These are phyloP conservation scores for Coemansia reversa DNA, from an alignment of 192 early-diverging fungal genomes.

Conservation along the genomic window DNA sequence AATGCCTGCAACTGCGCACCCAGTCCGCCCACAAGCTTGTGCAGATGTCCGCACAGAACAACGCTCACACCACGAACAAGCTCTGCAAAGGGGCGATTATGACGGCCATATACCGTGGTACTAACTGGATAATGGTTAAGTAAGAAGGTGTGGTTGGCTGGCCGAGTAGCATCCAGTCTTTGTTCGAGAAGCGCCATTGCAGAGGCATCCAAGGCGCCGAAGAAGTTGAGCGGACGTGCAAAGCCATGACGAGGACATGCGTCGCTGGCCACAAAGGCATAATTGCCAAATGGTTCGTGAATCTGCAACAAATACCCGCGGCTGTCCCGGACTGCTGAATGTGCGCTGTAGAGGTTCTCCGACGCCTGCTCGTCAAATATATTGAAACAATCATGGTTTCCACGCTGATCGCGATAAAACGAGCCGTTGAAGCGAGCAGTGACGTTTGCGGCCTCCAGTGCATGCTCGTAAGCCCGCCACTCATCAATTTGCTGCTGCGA, in stretches of 20 bases:
- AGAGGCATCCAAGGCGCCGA: slow-evolving; percentile 72
- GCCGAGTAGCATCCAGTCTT: slow-evolving; percentile 57
- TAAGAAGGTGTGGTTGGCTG: slow-evolving; percentile 54
- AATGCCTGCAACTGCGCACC: slow-evolving; percentile 66
- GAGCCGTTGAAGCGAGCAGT: slow-evolving; percentile 53
- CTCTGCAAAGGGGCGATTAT: slow-evolving; percentile 61
- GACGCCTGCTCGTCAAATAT: slow-evolving; percentile 60
- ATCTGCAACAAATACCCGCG: slow-evolving; percentile 61
- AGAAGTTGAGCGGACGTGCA: slow-evolving; percentile 85
- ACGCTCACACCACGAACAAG: slow-evolving; percentile 65
- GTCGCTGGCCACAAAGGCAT: slow-evolving; percentile 82
- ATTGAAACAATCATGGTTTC: slow-evolving; percentile 94
- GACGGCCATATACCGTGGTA: slow-evolving; percentile 69
- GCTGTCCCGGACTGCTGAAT: slow-evolving; percentile 60
- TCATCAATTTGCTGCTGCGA: slow-evolving; percentile 81
- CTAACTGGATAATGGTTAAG: slow-evolving; percentile 77
- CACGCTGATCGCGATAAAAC: slow-evolving; percentile 86
- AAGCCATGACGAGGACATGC: slow-evolving; percentile 74
- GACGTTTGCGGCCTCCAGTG: slow-evolving; percentile 59
- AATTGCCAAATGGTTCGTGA: slow-evolving; percentile 69
- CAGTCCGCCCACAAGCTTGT: slow-evolving; percentile 61
- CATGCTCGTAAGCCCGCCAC: slow-evolving; percentile 70
- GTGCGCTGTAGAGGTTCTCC: slow-evolving; percentile 63
- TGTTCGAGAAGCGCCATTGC: slow-evolving; percentile 72
- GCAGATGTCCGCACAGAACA: slow-evolving; percentile 86